phyloP scores from a whole-genome alignment of 2,329 filamentous ascomycete genomes.

The Clarireedia paspali region DNA sequence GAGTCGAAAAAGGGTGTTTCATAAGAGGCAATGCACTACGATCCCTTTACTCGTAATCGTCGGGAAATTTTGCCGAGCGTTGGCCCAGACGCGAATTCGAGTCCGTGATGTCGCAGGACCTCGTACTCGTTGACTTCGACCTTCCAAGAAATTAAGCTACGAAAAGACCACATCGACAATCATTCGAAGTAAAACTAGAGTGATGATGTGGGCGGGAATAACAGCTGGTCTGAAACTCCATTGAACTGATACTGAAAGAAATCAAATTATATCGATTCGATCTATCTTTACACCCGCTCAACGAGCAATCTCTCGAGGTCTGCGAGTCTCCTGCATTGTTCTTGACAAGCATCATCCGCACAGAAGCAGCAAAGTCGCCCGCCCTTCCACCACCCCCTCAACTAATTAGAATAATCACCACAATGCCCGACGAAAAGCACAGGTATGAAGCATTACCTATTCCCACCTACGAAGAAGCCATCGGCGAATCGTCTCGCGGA shows the following conservation, averaged over 20 bases:
- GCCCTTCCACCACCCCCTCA: neutral
- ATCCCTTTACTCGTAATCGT: neutral
- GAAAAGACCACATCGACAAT: slow-evolving; percentile 6
- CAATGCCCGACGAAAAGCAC: slow-evolving; percentile 43
- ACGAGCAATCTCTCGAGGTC: neutral
- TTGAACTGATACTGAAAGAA: neutral
- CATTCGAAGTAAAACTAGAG: slow-evolving; percentile 5
- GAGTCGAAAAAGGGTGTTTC: neutral
- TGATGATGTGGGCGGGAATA: slow-evolving; percentile 15
- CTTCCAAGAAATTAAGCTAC: neutral
- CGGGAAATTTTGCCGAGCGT: neutral
- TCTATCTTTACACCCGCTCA: neutral
- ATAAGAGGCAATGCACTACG: neutral
- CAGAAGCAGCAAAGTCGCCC: neutral
- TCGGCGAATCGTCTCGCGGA: slow-evolving; percentile 51
- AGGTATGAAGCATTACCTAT: slow-evolving; percentile 61
- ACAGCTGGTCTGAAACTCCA: slow-evolving; percentile 24
- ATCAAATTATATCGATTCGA: neutral
- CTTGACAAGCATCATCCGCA: neutral
- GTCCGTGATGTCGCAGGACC: slow-evolving; percentile 12
- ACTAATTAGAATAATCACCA: slow-evolving; percentile 10
- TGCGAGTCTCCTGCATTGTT: too few relatives aligned
- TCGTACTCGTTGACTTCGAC: slow-evolving; percentile 6
- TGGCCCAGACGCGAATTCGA: slow-evolving; percentile 7
- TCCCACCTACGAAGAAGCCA: slow-evolving; percentile 77